A percentile compares a stretch with the other conserved stretches of the same genome.
Conservation (phyloP, 768 basidiomycete genomes). For the Clathrus columnatus region DNA sequence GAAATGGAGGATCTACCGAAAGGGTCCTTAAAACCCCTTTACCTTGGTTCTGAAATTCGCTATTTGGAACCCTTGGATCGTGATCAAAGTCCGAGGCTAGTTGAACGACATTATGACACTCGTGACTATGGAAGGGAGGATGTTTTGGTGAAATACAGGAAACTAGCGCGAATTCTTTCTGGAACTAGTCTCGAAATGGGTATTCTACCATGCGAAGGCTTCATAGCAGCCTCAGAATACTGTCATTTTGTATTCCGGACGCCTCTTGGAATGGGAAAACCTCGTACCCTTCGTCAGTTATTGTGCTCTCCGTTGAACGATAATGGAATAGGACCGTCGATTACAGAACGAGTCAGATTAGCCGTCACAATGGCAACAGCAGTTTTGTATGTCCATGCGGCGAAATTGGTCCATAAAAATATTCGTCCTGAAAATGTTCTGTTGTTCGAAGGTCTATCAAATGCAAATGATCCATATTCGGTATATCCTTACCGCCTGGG, state of each 20-base stretch:
- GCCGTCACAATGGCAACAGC: neutral
- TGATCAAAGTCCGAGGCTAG: neutral
- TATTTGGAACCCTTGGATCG: neutral
- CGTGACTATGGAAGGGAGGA: neutral
- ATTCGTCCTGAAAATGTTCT: constrained; percentile 6
- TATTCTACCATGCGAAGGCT: neutral
- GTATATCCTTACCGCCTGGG: neutral
- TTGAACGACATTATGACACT: neutral
- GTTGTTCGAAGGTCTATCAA: neutral
- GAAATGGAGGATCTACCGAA: neutral
- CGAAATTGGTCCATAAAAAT: neutral
- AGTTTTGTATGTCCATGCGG: neutral
- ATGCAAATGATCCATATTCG: neutral
- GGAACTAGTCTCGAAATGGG: neutral
- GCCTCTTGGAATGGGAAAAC: neutral
- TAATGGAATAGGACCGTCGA: neutral
- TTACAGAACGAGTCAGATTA: neutral
- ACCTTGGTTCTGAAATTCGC: neutral
- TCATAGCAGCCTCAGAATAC: neutral
- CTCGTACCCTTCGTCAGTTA: neutral
- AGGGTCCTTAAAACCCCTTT: neutral
- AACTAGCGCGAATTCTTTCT: neutral
- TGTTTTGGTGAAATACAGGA: neutral
- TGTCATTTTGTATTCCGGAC: constrained; percentile 1
- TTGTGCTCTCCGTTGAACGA: neutral